Conservation (phyloP, 2,329 filamentous ascomycete species). For the Penicillium brevicompactum region DNA sequence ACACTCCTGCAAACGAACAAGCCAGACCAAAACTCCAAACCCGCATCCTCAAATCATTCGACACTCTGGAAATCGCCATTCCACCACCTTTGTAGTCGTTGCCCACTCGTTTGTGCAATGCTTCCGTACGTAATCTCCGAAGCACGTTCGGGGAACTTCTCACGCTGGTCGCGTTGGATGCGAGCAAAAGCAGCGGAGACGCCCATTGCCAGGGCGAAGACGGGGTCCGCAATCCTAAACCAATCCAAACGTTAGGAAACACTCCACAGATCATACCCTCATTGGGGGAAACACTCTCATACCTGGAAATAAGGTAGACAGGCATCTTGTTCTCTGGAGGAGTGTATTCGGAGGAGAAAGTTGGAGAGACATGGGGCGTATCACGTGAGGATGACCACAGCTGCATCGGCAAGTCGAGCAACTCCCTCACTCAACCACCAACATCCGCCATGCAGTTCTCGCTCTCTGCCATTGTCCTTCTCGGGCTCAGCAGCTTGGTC, state of each 20-base stretch:
- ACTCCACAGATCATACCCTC: no score
- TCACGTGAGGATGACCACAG: conserved; percentile 3
- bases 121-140: conserved; percentile 34
- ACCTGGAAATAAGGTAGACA: conserved; percentile 47
- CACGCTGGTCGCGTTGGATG: conserved; percentile 57
- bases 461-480: conserved; percentile 1
- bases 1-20: not conserved
- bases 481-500: conserved; percentile 1
- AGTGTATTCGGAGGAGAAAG: not conserved
- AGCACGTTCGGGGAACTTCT: conserved; percentile 45
- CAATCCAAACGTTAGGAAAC: not conserved
- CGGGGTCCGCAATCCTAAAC: conserved; percentile 52
- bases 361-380: not conserved
- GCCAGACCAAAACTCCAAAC: not conserved
- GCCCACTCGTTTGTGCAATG: conserved; percentile 32
- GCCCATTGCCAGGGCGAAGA: conserved; percentile 57
- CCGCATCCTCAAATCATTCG: conserved; percentile 10
- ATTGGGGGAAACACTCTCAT: conserved; percentile 2
- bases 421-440: not conserved
- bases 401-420: not conserved
- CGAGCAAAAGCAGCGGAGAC: conserved; percentile 54
- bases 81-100: conserved; percentile 44
- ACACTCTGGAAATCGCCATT: conserved; percentile 39
- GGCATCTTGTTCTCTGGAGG: conserved; percentile 17
- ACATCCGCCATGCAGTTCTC: conserved; percentile 6